Base-by-base conservation (phyloP, 164 flowering plant genomes). In the Amborella trichopoda region DNA sequence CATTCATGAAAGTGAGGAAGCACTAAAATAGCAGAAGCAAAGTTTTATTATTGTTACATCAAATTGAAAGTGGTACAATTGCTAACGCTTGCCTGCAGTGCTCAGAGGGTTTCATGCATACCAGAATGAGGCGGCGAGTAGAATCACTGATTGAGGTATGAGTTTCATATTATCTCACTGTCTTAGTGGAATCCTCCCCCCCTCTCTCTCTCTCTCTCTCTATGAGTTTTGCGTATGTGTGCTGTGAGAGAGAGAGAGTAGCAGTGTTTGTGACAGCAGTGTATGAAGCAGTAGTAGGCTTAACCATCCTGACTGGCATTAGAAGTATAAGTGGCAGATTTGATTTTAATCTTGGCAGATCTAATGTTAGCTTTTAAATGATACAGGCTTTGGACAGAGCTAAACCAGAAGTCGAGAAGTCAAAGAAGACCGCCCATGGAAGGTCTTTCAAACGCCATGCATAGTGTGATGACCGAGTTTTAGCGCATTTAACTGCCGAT, bases 51-150 rank as follows among this genome's bases (percentile, higher is more conserved):
- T n/a, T n/a, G n/a, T n/a, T n/a, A n/a, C n/a, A n/a, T n/a, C n/a
- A n/a, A n/a, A n/a, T n/a, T n/a, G n/a, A n/a, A n/a, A n/a, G n/a
- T n/a, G n/a, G n/a, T n/a, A n/a, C n/a, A n/a, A n/a, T n/a, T n/a
- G n/a, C n/a, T n/a, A n/a, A n/a, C n/a, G n/a, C 6, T 6, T 23
- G 6, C 40, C 10, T 48, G 50, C 80, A 89, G 99, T 87, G 99
- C 61, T 84, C 99, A 17, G 99, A 87, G 62, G 94, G 95, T 36
- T 91, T 87, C 65, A 84, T 91, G 99, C 99, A 91, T 55, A 84
- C 99, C 27, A 70, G 99, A 53, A 91, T 91, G 99, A 77, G 99
- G 46, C 80, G 99, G 22, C 93, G 94, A 10, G 99, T 91, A 28
- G 96, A 91, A 54, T 81, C 99, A 26, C 57, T 87, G 56, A 91